A percentile compares a stretch with the other conserved stretches of the same genome.
These are phyloP conservation scores for Spatholobus suberectus DNA, from an alignment of 306 rosid genomes.

Conservation along the genomic window DNA sequence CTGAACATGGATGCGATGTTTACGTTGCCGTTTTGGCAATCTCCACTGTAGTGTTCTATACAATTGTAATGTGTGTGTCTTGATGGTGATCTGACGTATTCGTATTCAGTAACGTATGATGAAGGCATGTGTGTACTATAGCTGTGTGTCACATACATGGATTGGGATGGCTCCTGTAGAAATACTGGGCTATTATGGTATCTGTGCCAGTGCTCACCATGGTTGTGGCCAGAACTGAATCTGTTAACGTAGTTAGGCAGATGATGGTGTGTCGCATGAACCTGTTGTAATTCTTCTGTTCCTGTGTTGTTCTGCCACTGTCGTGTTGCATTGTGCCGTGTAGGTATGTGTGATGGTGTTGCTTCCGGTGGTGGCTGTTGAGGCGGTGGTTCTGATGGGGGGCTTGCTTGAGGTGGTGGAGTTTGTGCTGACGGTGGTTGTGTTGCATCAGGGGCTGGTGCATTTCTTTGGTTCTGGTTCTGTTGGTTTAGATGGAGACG, in stretches of 20 bases:
- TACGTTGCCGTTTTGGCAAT: slow-evolving; percentile 50
- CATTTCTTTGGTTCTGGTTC: slow-evolving; percentile 38
- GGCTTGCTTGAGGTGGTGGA: slow-evolving; percentile 34
- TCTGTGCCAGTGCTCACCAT: slow-evolving; percentile 47
- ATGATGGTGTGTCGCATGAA: slow-evolving; percentile 54
- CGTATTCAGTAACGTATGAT: slow-evolving; percentile 66
- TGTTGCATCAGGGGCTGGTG: slow-evolving; percentile 33
- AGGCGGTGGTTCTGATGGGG: slow-evolving; percentile 36
- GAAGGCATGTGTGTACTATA: slow-evolving; percentile 71
- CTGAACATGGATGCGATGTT: slow-evolving; percentile 78
- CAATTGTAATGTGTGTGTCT: slow-evolving; percentile 48
- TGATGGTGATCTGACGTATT: slow-evolving; percentile 62
- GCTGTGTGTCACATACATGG: slow-evolving; percentile 64
- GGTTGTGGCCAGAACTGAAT: slow-evolving; percentile 43
- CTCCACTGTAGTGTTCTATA: slow-evolving; percentile 57
- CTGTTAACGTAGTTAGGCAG: slow-evolving; percentile 54
- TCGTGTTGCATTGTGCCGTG: slow-evolving; percentile 40
- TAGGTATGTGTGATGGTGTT: slow-evolving; percentile 35
- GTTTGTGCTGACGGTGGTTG: slow-evolving; percentile 36
- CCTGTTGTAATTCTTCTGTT: slow-evolving; percentile 51
- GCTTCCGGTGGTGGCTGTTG: slow-evolving; percentile 45
- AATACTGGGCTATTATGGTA: slow-evolving; percentile 49
- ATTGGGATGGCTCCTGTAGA: slow-evolving; percentile 37
- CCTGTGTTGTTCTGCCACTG: slow-evolving; percentile 42
- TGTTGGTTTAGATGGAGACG: slow-evolving; percentile 41